Base-by-base conservation (phyloP, 345 rosid genomes). In the Eucalyptus decipiens region DNA sequence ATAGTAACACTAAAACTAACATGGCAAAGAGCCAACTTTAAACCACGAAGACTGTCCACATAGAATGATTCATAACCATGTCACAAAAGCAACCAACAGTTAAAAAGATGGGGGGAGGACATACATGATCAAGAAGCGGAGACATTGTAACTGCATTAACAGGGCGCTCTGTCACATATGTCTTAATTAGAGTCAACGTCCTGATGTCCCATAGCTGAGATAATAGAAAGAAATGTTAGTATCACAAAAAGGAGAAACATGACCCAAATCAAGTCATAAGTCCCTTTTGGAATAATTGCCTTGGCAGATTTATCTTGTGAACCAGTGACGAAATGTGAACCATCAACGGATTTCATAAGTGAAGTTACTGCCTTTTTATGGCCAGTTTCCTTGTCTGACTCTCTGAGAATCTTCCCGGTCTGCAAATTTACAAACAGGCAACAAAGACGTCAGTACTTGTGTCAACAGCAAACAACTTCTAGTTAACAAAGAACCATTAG, bases 131-230 rank as follows among this genome's bases (percentile, higher is more conserved):
- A 67, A 98, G 96, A 90, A 97, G 94, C 14, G 99, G 99, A 90
- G 99, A 98, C 98, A 98, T 94, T 49, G 99, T 87, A 51, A 98
- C 99, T 83, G 99, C 99, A 90, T 98, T 98, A 72, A 98, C 99
- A 0, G 99, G 99, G n/a, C 98, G 95, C 83, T 93, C 99, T 6
- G 99, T 95, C 83, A 87, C 93, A 91, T 96, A 98, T 76, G 96
- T 97, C 95, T 98, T 97, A 89, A 98, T 93, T 48, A 98, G 99
- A 67, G 97, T 92, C 95, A 98, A 92, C 0, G 97, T 94, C 90
- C 99, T 94, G 89, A 89, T 90, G 91, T 98, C 99, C 99, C 99
- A 98, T 47, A 97, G 97, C 99, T 98, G 90, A 88, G 90, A 89
- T 90, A 30, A 89, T 80, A 81, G 85, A 88, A 85, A 86, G 21